Evolutionary conservation across 192 early-diverging fungal genomes (phyloP).

Genomic region (Pecoramyces ruminantium): DNA sequence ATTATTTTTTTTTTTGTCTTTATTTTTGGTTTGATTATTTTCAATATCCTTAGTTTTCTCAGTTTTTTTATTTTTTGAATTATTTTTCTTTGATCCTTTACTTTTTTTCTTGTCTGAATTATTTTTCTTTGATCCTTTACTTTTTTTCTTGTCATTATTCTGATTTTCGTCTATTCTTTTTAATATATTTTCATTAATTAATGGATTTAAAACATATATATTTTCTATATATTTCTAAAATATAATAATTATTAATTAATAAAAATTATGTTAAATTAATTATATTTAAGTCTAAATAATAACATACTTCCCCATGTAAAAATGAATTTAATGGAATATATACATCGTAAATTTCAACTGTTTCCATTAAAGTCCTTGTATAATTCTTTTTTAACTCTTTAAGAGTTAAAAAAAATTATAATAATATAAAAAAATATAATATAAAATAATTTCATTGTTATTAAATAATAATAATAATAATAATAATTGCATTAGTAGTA

Average conservation of each 20-base stretch:
- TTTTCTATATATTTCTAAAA: background rate
- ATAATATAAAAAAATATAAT: too few species aligned
- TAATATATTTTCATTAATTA: background rate
- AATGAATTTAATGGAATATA: background rate
- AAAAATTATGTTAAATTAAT: too few species aligned
- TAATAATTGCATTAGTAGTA: background rate
- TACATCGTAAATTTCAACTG: background rate
- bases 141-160: background rate
- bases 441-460: too few species aligned
- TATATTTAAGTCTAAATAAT: too few species aligned
- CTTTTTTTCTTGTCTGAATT: too few species aligned
- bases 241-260: background rate
- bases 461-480: too few species aligned
- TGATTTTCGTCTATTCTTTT: background rate
- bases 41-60: background rate
- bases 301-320: background rate
- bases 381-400: background rate
- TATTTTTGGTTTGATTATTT: background rate
- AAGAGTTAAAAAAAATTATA: too few species aligned
- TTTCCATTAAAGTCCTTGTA: background rate
- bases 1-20: background rate
- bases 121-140: background rate
- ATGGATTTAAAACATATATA: background rate
- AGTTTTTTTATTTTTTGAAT: too few species aligned
- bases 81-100: too few species aligned